Evolutionary conservation across 192 early-diverging fungal species (phyloP), one percentile per base, ranked within the genome.

Genomic region (Backusella morwellensis): DNA sequence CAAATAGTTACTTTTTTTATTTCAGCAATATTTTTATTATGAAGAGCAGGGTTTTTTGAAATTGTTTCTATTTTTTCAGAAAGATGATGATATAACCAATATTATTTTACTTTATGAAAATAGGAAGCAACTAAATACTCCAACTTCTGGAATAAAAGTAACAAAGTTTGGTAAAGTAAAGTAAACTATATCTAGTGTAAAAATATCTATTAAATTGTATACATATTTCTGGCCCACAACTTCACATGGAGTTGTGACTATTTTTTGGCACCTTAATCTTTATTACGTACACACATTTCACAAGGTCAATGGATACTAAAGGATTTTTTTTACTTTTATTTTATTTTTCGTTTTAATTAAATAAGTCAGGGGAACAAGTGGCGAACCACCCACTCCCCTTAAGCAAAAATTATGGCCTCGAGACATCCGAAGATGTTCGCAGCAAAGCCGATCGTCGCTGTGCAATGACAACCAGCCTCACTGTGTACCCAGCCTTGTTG

Each of bases 381-480:
- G 75, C 75, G 68, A 70, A 70, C 75, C 68, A 70, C 68, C 52
- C 68, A 54, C 6, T 70, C 42, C 68, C 75, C 75, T 42, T 38
- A 77, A 77, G 35, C 75, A 77, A 77, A 77, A 77, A 77, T 77
- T 70, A 42, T 68, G 75, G 75, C 68, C 75, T 77, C 75, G 75
- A 77, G 75, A 77, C 75, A 77, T 66, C 75, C 67, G 50, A 70
- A 77, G 75, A 66, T 77, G 75, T 77, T 77, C 75, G 75, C 75
- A 77, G 75, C 40, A 56, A 70, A 38, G 41, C 75, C 68, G 47
- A 77, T 66, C 68, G 66, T 77, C 75, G 75, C 68, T 36, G 75
- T 77, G 75, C 75, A 77, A 77, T 77, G 75, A 77, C 68, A 77
- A 66, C 54, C 75, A 69, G 68, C 26, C 50, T 19, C 44, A 29